Evolutionary conservation across 228 moss, liverwort and hornwort species (phyloP).

Genomic region (Sphagnum magellanicum): DNA sequence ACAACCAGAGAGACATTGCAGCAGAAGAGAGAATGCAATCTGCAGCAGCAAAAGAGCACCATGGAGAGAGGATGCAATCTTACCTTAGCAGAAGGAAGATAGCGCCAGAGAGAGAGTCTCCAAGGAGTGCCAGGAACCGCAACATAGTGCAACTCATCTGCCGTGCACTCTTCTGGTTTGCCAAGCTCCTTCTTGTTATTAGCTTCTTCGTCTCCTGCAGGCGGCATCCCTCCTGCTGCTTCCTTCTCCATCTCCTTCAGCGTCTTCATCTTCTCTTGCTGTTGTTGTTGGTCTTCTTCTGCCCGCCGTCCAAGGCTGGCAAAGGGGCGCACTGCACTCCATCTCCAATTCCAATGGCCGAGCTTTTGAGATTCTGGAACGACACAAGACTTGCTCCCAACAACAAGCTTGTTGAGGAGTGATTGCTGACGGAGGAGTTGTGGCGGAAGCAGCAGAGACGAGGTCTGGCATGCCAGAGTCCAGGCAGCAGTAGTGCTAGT

Average conservation of each 20-base stretch:
- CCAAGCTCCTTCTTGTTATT: conserved; percentile 12
- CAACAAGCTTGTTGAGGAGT: too few species aligned
- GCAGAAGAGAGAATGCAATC: neutral
- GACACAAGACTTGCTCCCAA: too few species aligned
- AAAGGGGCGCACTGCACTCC: conserved; percentile 18
- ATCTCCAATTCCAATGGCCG: conserved; percentile 3
- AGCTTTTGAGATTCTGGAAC: too few species aligned
- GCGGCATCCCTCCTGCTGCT: conserved; percentile 29
- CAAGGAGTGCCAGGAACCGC: conserved; percentile 49
- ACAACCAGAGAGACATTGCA: neutral
- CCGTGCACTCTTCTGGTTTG: conserved; percentile 59
- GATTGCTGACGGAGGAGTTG: too few species aligned
- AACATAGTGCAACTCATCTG: conserved; percentile 61
- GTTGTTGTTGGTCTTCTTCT: conserved; percentile 8
- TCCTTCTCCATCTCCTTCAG: conserved; percentile 16
- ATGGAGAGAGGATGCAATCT: neutral
- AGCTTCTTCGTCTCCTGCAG: conserved; percentile 22
- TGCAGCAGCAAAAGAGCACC: neutral
- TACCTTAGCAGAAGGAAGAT: conserved; percentile 40
- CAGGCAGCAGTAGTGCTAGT: too few species aligned
- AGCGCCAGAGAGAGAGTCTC: conserved; percentile 61
- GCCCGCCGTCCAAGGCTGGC: conserved; percentile 25
- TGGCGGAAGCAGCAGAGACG: too few species aligned
- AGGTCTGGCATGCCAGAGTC: too few species aligned
- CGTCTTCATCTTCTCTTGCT: conserved; percentile 9